A percentile compares a stretch with the other conserved stretches of the same genome.
These are phyloP conservation scores for Glomus cerebriforme DNA, from an alignment of 192 early-diverging fungal genomes.

Conservation along the genomic window DNA sequence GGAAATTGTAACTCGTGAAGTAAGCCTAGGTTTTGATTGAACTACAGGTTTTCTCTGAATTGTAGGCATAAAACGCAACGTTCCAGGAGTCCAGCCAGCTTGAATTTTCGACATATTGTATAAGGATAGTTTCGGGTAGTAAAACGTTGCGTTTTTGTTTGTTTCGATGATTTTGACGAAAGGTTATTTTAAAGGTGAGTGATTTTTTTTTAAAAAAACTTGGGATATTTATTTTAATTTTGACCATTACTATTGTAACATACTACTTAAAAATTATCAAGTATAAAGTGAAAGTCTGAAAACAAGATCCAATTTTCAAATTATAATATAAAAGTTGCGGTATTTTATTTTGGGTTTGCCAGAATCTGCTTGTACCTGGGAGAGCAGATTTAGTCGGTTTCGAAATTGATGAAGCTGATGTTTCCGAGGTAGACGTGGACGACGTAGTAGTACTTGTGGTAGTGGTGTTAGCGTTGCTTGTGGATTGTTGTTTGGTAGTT, in stretches of 20 bases:
- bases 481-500: conserved; percentile 6
- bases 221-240: conserved; percentile 20
- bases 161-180: conserved; percentile 1
- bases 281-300: not conserved
- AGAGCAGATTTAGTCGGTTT: conserved; percentile 30
- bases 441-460: not conserved
- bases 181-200: conserved; percentile 27
- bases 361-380: conserved; percentile 35
- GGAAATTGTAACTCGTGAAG: conserved; percentile 32
- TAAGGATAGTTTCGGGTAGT: not conserved
- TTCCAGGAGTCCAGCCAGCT: conserved; percentile 45
- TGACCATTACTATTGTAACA: not conserved
- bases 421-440: not conserved
- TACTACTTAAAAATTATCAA: conserved; percentile 4
- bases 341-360: conserved; percentile 27
- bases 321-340: conserved; percentile 1
- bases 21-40: conserved; percentile 52
- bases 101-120: conserved; percentile 18
- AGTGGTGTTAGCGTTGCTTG: not conserved
- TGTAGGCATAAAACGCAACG: conserved; percentile 46
- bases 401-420: conserved; percentile 11
- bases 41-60: conserved; percentile 49
- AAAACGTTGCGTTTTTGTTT: not conserved
- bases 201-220: not conserved
- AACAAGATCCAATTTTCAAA: conserved; percentile 9